A percentile compares a stretch with the other conserved stretches of the same genome.
Evolutionary conservation across 768 basidiomycete species (phyloP).

Genomic region (Tubosaeta sp.): DNA sequence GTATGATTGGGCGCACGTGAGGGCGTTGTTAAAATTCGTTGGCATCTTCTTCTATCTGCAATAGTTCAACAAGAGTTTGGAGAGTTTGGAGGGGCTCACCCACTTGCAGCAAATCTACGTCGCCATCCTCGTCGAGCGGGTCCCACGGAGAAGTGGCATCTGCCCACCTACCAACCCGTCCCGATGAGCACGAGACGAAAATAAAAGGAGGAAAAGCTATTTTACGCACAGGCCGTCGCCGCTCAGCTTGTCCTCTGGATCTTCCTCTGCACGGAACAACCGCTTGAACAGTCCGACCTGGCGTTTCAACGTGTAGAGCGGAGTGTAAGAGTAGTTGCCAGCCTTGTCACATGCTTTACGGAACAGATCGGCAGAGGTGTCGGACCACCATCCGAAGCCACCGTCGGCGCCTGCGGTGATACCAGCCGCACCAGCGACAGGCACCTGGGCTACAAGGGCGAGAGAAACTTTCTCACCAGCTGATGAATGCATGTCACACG

Average conservation of each 20-base stretch:
- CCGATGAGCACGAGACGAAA: neutral
- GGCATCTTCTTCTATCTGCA: neutral
- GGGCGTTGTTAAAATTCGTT: neutral
- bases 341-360: conserved; percentile 20
- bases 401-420: conserved; percentile 10
- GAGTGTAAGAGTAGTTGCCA: conserved; percentile 24
- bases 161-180: conserved; percentile 18
- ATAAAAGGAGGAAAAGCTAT: neutral
- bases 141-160: conserved; percentile 19
- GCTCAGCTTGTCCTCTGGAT: neutral
- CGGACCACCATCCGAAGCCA: conserved; percentile 20
- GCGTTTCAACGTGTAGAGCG: conserved; percentile 25
- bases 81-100: no score
- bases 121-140: conserved; percentile 25
- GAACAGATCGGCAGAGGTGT: conserved; percentile 15
- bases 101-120: conserved; percentile 11
- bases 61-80: neutral
- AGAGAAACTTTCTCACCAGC: conserved; percentile 25
- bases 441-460: conserved; percentile 14
- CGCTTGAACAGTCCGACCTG: neutral
- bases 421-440: conserved; percentile 8
- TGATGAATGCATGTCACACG: neutral
- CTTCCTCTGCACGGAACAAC: conserved; percentile 9
- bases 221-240: conserved; percentile 19
- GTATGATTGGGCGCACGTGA: neutral